Evolutionary conservation across 164 flowering plant genomes (phyloP), one percentile per base, ranked within the genome.

Genomic region (Platanus orientalis): DNA sequence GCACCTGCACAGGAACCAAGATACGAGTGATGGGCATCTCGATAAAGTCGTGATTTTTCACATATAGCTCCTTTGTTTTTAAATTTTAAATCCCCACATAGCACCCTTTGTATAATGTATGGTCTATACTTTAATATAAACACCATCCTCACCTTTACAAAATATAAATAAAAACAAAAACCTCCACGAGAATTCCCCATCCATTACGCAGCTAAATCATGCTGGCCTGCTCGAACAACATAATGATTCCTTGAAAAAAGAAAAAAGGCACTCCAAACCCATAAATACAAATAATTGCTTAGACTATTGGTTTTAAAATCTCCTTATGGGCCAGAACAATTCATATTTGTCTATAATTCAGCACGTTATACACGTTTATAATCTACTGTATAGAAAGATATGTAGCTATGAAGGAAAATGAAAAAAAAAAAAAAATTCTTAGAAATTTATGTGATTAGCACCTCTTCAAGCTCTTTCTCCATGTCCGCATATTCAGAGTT

Each of bases 1-100:
- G 81, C 84, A 88, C 96, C 96, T 92, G 98, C 98, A 92, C 70
- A 84, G 76, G 79, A 88, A 87, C 79, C 86, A 89, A 86, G 80
- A 83, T 77, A 81, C 63, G 80, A 76, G 85, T 88, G 87, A 89
- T 86, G 91, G 86, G 74, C 80, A 85, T 72, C 82, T 73, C 66
- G 79, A 69, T 40, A 44, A 69, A 76, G 51, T 68, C 21, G 29
- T 39, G 54, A 28, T 40, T 49, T n/a, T 7, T 36, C 3, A 2
- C 9, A 32, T 36, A 36, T 13, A 36, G 42, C 42, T 2, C 7
- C 12, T 36, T 36, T 34, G 58, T 73, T 7, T 36, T 2, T 36
- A 36, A 36, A 36, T 36, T 36, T 36, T 36, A 36, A 36, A 36
- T 68, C 67, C 65, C 57, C 56, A 7, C 14, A 68, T 39, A 56